Percentiles rank a stretch among this genome's conserved stretches.
These are phyloP conservation scores for Cyclostephanos tholiformis DNA, from an alignment of 108 stramenopile genomes.

Conservation along the genomic window DNA sequence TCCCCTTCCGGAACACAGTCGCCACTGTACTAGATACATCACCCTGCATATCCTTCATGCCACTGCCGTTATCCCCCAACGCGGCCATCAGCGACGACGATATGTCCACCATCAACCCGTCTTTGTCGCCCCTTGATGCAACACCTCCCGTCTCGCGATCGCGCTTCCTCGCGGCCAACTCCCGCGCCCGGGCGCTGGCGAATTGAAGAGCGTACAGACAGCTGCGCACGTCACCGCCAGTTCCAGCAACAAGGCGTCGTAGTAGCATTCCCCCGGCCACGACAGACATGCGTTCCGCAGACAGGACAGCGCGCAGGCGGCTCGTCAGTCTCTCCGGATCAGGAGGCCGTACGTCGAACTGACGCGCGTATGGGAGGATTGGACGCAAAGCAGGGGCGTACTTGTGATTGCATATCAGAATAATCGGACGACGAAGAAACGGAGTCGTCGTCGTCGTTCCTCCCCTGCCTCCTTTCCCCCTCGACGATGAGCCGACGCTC, in stretches of 20 bases:
- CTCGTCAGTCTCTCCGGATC: slow-evolving; percentile 69
- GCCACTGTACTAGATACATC: slow-evolving; percentile 67
- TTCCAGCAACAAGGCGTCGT: slow-evolving; percentile 64
- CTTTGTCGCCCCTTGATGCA: slow-evolving; percentile 3
- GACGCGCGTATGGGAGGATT: slow-evolving; percentile 81
- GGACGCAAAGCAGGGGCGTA: slow-evolving; percentile 93
- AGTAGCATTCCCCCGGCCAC: slow-evolving; percentile 60
- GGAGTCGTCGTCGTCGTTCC: slow-evolving; percentile 14
- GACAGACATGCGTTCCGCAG: slow-evolving; percentile 64
- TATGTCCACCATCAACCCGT: slow-evolving; percentile 53
- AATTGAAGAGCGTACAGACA: slow-evolving; percentile 95
- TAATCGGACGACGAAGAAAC: slow-evolving; percentile 89
- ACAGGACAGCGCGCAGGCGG: slow-evolving; percentile 81
- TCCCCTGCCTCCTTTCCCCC: slow-evolving; percentile 37
- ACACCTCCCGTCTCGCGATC: slow-evolving; percentile 5
- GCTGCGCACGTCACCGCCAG: slow-evolving; percentile 89
- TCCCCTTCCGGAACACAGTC: slow-evolving; percentile 67
- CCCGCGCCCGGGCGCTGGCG: slow-evolving; percentile 60
- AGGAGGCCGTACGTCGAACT: slow-evolving; percentile 84
- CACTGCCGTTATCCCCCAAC: slow-evolving; percentile 58
- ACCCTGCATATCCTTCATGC: slow-evolving; percentile 77
- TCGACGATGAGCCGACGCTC: slow-evolving; percentile 51
- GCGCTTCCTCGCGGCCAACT: slow-evolving; percentile 40
- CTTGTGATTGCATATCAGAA: slow-evolving; percentile 98
- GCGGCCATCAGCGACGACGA: slow-evolving; percentile 53